Base-by-base conservation (phyloP, 2,329 filamentous ascomycete species). In the Thelonectria discophora region DNA sequence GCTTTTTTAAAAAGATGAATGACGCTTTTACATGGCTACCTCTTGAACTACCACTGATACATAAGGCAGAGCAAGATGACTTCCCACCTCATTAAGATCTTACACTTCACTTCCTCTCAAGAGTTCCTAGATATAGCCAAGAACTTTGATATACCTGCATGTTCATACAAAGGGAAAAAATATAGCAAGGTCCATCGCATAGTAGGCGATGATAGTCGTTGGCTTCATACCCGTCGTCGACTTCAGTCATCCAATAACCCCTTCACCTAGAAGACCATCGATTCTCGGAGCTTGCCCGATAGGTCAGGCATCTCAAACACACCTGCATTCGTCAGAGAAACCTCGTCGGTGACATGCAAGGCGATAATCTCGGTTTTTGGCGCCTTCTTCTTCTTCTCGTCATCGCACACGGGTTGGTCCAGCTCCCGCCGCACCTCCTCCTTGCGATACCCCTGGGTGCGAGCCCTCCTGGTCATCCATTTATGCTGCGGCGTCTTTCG, bases 401-500 rank as follows among this genome's bases (percentile, higher is more conserved):
- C 21, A 34, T 24, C 39, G 3, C 46, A 40, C 3, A 48, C 49
- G 3, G 60, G 50, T n/a, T 37, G 55, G 11, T 65, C 62, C 9
- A 79, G 66, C 34, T 74, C 70, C 5, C 71, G 71, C 53, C 79
- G 76, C 1, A 86, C 79, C 51, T 87, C 82, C 34, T 83, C 77
- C 9, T 73, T 66, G 0, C 71, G 73, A 69, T 80, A 85, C 51
- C 74, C 77, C 52, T 72, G 75, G 13, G 82, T 84, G 63, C 79
- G 81, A 5, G 87, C 77, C 70, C 83, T 78, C 42, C 74, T 80
- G 5, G 82, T 84, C 3, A 81, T 82, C 51, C 86, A 69, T 0
- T 86, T 87, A 13, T 53, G 56, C 15, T 53, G 37, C 3, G 76
- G 77, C 24, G 82, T 81, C 37, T 84, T 78, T 69, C 88, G 89